These are phyloP conservation scores for Prinsepia uniflora DNA, from an alignment of 306 rosid species.

Conservation along the genomic window DNA sequence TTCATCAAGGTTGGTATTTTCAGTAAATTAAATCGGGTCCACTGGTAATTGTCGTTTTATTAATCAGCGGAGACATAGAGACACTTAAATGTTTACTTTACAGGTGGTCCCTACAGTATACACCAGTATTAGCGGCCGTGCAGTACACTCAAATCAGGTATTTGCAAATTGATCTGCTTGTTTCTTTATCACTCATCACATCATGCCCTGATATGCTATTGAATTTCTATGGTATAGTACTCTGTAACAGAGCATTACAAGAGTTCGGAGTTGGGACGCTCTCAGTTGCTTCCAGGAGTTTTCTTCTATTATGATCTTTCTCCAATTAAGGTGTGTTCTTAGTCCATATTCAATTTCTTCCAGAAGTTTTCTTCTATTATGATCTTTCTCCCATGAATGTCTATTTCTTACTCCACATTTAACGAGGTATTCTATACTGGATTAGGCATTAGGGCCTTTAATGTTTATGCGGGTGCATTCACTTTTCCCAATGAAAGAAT, in stretches of 20 bases:
- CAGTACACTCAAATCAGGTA: constrained; percentile 83
- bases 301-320: constrained; percentile 81
- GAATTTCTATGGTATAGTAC: constrained; percentile 53
- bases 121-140: constrained; percentile 57
- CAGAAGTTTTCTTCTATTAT: constrained; percentile 79
- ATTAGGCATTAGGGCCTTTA: background rate
- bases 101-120: constrained; percentile 93
- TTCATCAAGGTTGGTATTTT: constrained; percentile 71
- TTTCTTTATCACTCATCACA: constrained; percentile 1
- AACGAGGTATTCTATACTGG: background rate
- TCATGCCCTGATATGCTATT: constrained; percentile 23
- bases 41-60: background rate
- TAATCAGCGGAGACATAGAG: constrained; percentile 10
- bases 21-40: background rate
- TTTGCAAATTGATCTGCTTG: constrained; percentile 17
- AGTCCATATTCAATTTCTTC: constrained; percentile 24
- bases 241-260: constrained; percentile 92
- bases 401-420: constrained; percentile 6
- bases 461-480: background rate
- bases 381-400: constrained; percentile 93
- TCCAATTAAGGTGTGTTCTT: constrained; percentile 68
- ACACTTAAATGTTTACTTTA: constrained; percentile 12
- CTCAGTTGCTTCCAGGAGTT: constrained; percentile 57
- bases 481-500: background rate
- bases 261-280: constrained; percentile 49